Evolutionary conservation across 2,329 filamentous ascomycete genomes (phyloP), one percentile per base, ranked within the genome.

Genomic region (Berkeleyomyces rouxiae): DNA sequence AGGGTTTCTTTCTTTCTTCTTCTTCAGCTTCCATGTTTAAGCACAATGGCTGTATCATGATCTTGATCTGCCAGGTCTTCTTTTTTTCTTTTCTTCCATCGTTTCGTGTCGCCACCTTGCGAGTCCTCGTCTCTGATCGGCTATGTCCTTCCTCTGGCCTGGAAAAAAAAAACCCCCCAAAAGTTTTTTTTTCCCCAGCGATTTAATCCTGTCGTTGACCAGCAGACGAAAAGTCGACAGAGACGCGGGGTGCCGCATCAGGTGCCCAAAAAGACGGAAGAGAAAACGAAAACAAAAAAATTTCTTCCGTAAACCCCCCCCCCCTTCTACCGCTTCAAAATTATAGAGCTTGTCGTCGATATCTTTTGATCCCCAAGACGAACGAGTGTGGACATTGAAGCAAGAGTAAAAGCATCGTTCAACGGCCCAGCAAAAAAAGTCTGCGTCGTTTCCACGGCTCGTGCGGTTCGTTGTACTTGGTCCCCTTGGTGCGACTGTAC

Each of bases 301-400:
- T 42, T 23, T n/a, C 39, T 42, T 39, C 16, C 9, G 57, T 37
- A 39, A 13, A 2, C 44, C 5, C 10, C 16, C 5, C 16, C 31
- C 10, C 33, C 5, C 31, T 55, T 7, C 10, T 7, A 7, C 49
- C 61, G 63, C 63, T 65, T 65, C 63, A 65, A 65, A 49, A 61
- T 58, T 64, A 60, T 66, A 63, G 65, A 66, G 63, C 65, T 66
- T 66, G 63, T 60, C 65, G 59, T 60, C 55, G 51, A 55, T 47
- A 33, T 55, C 1, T 42, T 59, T 63, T 37, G 49, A 46, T 40
- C 16, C 33, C 60, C 53, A 62, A 53, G 60, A 76, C 80, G 81
- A 72, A 77, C 79, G 81, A 81, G 82, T 84, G 82, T 84, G 82
- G 82, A 84, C 82, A 82, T 74, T 82, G 82, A 84, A 84, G 82